Evolutionary conservation across 129 eudicot genomes (phyloP).

Genomic region (Chrysanthemum lavandulifolium): DNA sequence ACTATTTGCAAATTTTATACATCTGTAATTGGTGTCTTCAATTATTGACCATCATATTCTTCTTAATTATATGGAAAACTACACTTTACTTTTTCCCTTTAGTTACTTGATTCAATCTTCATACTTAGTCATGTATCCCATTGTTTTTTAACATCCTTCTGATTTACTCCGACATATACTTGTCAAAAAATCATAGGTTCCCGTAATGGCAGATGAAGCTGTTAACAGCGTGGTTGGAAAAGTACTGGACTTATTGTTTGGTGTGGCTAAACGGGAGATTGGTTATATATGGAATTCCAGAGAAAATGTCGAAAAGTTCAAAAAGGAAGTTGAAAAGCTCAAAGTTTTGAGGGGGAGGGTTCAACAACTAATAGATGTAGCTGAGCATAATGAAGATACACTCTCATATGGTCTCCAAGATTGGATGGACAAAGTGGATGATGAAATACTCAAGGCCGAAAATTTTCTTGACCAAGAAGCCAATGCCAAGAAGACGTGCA

Average conservation of each 20-base stretch:
- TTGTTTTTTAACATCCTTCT: neutral
- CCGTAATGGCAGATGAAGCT: neutral
- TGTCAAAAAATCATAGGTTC: neutral
- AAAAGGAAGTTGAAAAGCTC: neutral
- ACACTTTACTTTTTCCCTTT: too few species aligned
- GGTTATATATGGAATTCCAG: neutral
- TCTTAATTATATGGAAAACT: too few species aligned
- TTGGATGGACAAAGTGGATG: neutral
- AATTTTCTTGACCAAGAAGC: neutral
- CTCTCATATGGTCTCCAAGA: neutral
- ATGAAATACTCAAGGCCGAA: neutral
- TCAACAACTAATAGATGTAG: neutral
- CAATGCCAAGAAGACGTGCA: constrained; percentile 7
- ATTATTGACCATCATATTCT: too few species aligned
- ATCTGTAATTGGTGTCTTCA: too few species aligned
- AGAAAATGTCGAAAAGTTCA: neutral
- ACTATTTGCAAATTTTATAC: too few species aligned
- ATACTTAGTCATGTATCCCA: too few species aligned
- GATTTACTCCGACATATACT: neutral
- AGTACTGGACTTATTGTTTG: neutral
- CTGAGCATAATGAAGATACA: neutral
- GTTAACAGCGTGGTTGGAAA: neutral
- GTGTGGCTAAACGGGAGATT: neutral
- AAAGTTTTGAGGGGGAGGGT: neutral
- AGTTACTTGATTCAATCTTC: too few species aligned